Base-by-base conservation (phyloP, 2,329 filamentous ascomycete genomes). In the Chalara sp. region DNA sequence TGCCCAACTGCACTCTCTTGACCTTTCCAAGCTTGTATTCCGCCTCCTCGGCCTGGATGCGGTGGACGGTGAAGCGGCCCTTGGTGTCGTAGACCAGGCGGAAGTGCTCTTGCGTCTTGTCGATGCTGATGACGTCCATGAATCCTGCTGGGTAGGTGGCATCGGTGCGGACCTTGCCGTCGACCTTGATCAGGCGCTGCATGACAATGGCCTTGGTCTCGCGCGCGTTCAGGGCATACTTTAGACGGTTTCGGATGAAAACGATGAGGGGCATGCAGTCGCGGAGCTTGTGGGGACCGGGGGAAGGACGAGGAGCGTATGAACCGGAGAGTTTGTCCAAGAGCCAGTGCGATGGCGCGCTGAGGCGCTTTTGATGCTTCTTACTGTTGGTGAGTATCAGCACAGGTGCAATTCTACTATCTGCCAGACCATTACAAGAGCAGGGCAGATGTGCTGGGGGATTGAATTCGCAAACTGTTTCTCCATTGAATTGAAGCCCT, bases 31-130 rank as follows among this genome's bases (percentile, higher is more conserved):
- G 83, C 87, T 99, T 99, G 89, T 96, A 99, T 81, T 93, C 86
- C 67, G 92, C 91, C 88, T 99, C 93, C 82, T 97, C 93, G 66
- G 84, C 79, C 75, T 95, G 92, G 79, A 99, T 97, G 72, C 93
- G 89, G 89, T 99, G 93, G 73, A 99, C 91, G 74, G 93, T 96
- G 89, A 97, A 99, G 74, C 93, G 92, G 68, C 93, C 93, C 87
- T 99, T 99, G 86, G 92, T 99, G 76, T 99, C 93, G 86, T 97
- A 99, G 83, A 99, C 80, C 66, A 99, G 89, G 67, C 93, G 92
- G 89, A 99, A 99, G 87, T 96, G 88, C 86, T 99, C 93, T 85
- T 91, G 91, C 56, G 93, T 99, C 89, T 99, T 99, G 78, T 99
- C 93, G 73, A 99, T 95, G 70, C 81, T 80, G 81, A 99, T 96